phyloP scores from a whole-genome alignment of 495 filamentous ascomycete genomes.

The Neurospora tetraspora region DNA sequence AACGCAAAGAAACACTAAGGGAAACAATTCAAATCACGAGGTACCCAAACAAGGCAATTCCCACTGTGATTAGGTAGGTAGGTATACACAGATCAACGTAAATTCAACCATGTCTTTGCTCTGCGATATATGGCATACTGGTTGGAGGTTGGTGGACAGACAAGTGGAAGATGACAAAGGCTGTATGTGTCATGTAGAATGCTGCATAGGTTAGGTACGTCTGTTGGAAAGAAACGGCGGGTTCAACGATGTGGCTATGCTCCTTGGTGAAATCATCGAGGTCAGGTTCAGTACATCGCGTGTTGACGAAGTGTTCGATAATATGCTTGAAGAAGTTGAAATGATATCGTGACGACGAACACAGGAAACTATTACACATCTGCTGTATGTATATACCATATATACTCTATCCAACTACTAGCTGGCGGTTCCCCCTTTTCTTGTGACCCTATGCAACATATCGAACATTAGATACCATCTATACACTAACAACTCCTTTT shows the following conservation, averaged over 20 bases:
- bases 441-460: not conserved
- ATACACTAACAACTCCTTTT: not conserved
- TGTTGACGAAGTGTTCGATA: conserved; percentile 1
- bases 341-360: not conserved
- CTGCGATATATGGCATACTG: not conserved
- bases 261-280: not conserved
- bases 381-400: not conserved
- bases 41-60: too few relatives aligned
- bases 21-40: not conserved
- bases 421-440: not conserved
- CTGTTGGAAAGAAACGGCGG: not conserved
- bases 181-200: not conserved
- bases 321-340: not conserved
- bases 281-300: not conserved
- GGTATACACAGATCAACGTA: not conserved
- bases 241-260: not conserved
- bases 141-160: not conserved
- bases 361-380: not conserved
- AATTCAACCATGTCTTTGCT: not conserved
- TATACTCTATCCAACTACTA: not conserved
- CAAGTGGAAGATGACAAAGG: not conserved
- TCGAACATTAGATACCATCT: not conserved
- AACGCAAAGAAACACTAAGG: not conserved
- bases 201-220: not conserved
- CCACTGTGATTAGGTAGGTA: too few relatives aligned